These are phyloP conservation scores for Exophiala alcalophila DNA, from an alignment of 2,329 filamentous ascomycete species.

Conservation along the genomic window DNA sequence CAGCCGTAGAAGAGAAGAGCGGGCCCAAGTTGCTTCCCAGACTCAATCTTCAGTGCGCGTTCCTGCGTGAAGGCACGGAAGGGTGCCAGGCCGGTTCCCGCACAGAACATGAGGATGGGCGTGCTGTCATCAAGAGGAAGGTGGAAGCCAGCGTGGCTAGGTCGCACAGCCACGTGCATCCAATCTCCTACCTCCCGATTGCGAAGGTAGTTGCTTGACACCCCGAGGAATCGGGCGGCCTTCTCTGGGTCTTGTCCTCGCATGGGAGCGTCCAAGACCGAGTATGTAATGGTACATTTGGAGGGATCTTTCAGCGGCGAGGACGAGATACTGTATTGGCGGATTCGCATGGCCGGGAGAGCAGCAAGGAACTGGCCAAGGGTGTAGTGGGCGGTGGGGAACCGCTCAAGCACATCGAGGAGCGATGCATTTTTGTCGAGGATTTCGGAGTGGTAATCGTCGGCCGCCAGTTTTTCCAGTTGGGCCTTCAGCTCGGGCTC, in stretches of 20 bases:
- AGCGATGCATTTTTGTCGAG: slow-evolving; percentile 34
- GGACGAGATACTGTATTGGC: slow-evolving; percentile 76
- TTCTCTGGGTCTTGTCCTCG: slow-evolving; percentile 32
- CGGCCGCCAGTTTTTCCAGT: slow-evolving; percentile 1
- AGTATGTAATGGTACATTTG: slow-evolving; percentile 64
- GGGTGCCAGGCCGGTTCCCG: too few species aligned
- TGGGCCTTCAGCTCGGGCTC: slow-evolving; percentile 1
- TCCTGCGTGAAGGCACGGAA: too few species aligned
- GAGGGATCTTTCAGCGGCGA: slow-evolving; percentile 61
- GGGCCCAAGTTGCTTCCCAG: too few species aligned
- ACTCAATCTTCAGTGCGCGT: too few species aligned
- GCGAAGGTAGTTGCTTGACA: slow-evolving; percentile 58
- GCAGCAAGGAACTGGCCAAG: slow-evolving; percentile 68
- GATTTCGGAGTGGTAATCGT: slow-evolving; percentile 2
- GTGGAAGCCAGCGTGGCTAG: slow-evolving; percentile 36
- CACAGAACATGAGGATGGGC: slow-evolving; percentile 41
- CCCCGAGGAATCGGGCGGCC: slow-evolving; percentile 48
- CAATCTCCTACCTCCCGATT: slow-evolving; percentile 37
- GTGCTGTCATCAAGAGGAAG: slow-evolving; percentile 35
- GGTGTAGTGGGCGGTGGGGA: slow-evolving; percentile 57
- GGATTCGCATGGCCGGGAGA: slow-evolving; percentile 71
- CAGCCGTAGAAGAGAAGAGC: too few species aligned
- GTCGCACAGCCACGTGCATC: slow-evolving; percentile 35
- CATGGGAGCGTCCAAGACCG: slow-evolving; percentile 51
- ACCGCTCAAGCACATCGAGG: slow-evolving; percentile 67